Evolutionary conservation across 352 stramenopile genomes (phyloP), one percentile per base, ranked within the genome.

Genomic region (Halophytophthora batemanensis): DNA sequence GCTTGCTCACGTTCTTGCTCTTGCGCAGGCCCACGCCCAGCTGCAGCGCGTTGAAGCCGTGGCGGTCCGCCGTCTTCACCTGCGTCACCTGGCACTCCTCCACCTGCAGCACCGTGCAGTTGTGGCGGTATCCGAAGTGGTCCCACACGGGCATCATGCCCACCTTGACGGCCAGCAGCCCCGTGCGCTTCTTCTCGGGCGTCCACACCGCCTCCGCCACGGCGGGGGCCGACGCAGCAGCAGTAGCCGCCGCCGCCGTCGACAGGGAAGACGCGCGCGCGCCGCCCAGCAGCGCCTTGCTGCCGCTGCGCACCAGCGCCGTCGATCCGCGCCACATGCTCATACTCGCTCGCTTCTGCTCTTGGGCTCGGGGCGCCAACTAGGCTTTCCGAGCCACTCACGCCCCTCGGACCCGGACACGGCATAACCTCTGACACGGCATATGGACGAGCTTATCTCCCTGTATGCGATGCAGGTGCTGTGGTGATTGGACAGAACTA

Each of bases 71-170:
- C 11, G 76, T 98, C 71, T 99, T 99, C 49, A 98, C 87, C 61
- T 98, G 93, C 53, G 98, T 89, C 8, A 99, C 94, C 48, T 96
- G 86, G 60, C 84, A 96, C 59, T 96, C 77, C 61, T 96, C 87
- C 39, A 96, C 78, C 62, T 97, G 82, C 37, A 89, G 65, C 48
- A 89, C 94, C 1, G 97, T 99, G 64, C 94, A 97, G n/a, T 97
- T 85, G 79, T 99, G 91, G 23, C 95, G 81, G 56, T 96, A 90
- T 5, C 97, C 97, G 81, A 95, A 99, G 55, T 94, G 81, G 78
- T 99, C 97, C 90, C 96, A 99, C 29, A 99, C 76, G 11, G 93
- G 90, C 76, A 99, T 96, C 93, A 98, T 99, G n/a, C 98, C 98
- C 34, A 99, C 79, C 77, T 99, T 99, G 61, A 99, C 76, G 39